Percentiles rank a stretch among this genome's conserved stretches.
These are phyloP conservation scores for Penicillium bovifimosum DNA, from an alignment of 495 filamentous ascomycete species.

Conservation along the genomic window DNA sequence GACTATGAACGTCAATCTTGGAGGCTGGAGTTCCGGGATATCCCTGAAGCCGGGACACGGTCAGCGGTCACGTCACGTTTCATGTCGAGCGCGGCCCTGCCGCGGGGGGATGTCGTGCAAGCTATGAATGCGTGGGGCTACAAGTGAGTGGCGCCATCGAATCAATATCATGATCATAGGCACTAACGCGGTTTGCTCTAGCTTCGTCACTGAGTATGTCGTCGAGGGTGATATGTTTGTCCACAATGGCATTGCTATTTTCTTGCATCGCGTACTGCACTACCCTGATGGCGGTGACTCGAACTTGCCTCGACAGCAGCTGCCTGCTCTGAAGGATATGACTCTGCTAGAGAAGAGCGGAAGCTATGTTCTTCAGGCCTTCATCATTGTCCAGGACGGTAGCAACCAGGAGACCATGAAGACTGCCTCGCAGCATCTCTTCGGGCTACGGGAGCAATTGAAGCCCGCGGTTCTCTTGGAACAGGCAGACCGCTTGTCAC, in stretches of 20 bases:
- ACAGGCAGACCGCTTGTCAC: slow-evolving; percentile 55
- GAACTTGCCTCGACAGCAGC: slow-evolving; percentile 25
- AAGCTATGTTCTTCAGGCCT: slow-evolving; percentile 48
- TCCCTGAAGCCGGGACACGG: slow-evolving; percentile 45
- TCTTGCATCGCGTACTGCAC: slow-evolving; percentile 44
- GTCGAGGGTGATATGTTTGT: slow-evolving; percentile 47
- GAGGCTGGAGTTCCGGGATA: slow-evolving; percentile 50
- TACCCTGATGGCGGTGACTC: slow-evolving; percentile 27
- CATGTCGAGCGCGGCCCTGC: slow-evolving; percentile 41
- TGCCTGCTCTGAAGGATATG: slow-evolving; percentile 34
- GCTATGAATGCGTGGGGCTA: slow-evolving; percentile 51
- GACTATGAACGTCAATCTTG: slow-evolving; percentile 39
- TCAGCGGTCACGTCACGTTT: slow-evolving; percentile 45
- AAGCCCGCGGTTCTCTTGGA: slow-evolving; percentile 61
- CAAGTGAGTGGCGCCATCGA: slow-evolving; percentile 32
- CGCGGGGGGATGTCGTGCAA: slow-evolving; percentile 37
- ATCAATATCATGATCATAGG: slow-evolving; percentile 11
- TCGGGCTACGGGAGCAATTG: slow-evolving; percentile 54
- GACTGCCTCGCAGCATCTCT: slow-evolving; percentile 52
- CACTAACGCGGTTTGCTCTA: slow-evolving; percentile 20
- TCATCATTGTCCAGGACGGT: slow-evolving; percentile 45
- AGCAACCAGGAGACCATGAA: slow-evolving; percentile 51
- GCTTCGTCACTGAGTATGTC: slow-evolving; percentile 45
- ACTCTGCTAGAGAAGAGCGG: slow-evolving; percentile 41
- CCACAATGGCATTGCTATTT: slow-evolving; percentile 43